Base-by-base conservation (phyloP, 2,329 filamentous ascomycete species). In the Xylaria sp. region DNA sequence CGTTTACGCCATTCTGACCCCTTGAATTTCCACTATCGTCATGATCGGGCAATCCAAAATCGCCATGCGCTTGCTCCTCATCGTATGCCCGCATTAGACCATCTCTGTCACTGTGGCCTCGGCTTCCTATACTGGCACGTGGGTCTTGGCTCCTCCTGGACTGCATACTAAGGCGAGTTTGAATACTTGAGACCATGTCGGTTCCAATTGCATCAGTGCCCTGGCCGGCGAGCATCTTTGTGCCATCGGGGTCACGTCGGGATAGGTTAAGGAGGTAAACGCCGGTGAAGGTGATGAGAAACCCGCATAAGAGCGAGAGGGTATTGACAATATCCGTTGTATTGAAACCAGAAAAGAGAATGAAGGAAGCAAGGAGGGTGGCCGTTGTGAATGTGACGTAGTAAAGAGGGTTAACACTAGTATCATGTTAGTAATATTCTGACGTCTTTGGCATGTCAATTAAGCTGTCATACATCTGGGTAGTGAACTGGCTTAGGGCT, bases 191-290 rank as follows among this genome's bases (percentile, higher is more conserved):
- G 64, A 99, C 89, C 79, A 92, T 93, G 78, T 99, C 96, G 14
- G 94, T 98, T 12, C 95, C 96, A 4, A 94, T 92, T 57, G 91
- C 92, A 77, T 97, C 93, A 59, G 90, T 87, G 67, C 88, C 86
- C 73, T 82, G 89, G 62, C 88, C 87, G 61, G 88, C 86, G 42
- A 92, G 83, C 71, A 91, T 79, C 67, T 86, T 88, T 66, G 86
- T 89, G 60, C 94, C 94, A 76, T 97, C 90, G 0, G 96, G 94
- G 77, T 99, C 96, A 72, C 90, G 88, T 76, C 96, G 91, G 0
- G 95, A 98, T n/a, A 99, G 89, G 77, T 98, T 98, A 74, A 98
- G 88, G 5, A 98, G 88, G 81, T 98, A 98, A 61, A 98, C 95
- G 32, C 95, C 95, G 2, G 94, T 92, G 79, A 98, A 98, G 69